Evolutionary conservation across 2,329 filamentous ascomycete species (phyloP).

Genomic region (Stagonosporopsis tanaceti): DNA sequence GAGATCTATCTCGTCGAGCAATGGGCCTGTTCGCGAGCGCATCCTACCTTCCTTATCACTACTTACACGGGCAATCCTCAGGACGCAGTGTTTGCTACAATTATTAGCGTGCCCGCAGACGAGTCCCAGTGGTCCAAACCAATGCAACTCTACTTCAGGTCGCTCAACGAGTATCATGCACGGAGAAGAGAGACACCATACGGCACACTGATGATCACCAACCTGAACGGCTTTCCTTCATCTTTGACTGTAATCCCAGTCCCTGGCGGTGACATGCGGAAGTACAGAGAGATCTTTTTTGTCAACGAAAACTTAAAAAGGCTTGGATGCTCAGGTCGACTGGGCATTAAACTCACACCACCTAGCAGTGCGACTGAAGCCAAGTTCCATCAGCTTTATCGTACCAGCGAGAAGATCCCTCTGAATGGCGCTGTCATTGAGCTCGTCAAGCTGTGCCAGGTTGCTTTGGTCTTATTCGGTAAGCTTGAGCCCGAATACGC

Average conservation of each 20-base stretch:
- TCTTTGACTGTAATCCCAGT: constrained; percentile 90
- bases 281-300: constrained; percentile 83
- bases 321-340: constrained; percentile 87
- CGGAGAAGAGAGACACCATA: constrained; percentile 81
- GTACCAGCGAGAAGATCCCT: constrained; percentile 81
- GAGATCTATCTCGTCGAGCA: constrained; percentile 96
- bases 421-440: constrained; percentile 83
- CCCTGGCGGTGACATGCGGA: constrained; percentile 83
- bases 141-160: constrained; percentile 83
- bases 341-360: constrained; percentile 79
- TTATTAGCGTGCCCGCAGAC: constrained; percentile 83
- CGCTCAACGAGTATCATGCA: constrained; percentile 84
- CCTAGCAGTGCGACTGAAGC: constrained; percentile 84
- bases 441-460: constrained; percentile 89
- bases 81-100: constrained; percentile 78
- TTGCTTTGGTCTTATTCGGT: constrained; percentile 85
- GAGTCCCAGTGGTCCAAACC: constrained; percentile 80
- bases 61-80: constrained; percentile 89
- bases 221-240: constrained; percentile 89
- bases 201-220: constrained; percentile 91
- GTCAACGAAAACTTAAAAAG: constrained; percentile 95
- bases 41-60: constrained; percentile 89
- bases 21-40: constrained; percentile 91
- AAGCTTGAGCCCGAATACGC: constrained; percentile 88
- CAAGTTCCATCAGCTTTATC: constrained; percentile 92